A percentile compares a stretch with the other conserved stretches of the same genome.
phyloP scores from a whole-genome alignment of 257 asterid species.

The Lavandula angustifolia region DNA sequence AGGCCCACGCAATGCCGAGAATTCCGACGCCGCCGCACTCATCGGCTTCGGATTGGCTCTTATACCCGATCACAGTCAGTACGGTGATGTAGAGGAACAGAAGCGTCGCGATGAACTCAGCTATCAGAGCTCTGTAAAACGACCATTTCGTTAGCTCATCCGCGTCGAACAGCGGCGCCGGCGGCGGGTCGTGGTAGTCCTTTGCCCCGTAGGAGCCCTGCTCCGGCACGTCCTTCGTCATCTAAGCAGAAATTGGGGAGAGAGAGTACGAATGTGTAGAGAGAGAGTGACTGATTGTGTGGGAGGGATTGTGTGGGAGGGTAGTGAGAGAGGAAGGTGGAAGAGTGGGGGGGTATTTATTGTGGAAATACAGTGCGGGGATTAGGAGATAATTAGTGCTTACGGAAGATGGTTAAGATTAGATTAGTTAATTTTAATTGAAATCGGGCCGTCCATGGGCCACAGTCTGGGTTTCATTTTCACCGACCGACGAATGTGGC shows the following conservation, averaged over 20 bases:
- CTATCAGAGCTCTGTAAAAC: slow-evolving; percentile 70
- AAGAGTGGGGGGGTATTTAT: slow-evolving; percentile 37
- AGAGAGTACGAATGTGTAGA: not conserved
- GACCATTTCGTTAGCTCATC: slow-evolving; percentile 71
- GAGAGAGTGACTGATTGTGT: not conserved
- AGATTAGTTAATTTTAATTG: too few relatives aligned
- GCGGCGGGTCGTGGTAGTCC: slow-evolving; percentile 82
- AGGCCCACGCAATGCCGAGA: slow-evolving; percentile 85
- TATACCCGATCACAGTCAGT: slow-evolving; percentile 65
- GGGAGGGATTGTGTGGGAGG: not conserved
- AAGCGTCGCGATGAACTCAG: slow-evolving; percentile 75
- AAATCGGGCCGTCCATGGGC: slow-evolving; percentile 48
- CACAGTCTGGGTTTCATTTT: slow-evolving; percentile 37
- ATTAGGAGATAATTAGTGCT: slow-evolving; percentile 15
- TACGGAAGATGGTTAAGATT: not conserved
- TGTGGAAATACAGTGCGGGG: slow-evolving; percentile 7
- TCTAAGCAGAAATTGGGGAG: slow-evolving; percentile 7
- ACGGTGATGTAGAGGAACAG: slow-evolving; percentile 74
- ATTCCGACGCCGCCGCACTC: slow-evolving; percentile 72
- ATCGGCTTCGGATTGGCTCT: slow-evolving; percentile 47
- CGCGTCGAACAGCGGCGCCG: slow-evolving; percentile 65
- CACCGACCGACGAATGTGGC: slow-evolving; percentile 58
- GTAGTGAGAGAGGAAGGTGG: slow-evolving; percentile 1
- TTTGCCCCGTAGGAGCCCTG: slow-evolving; percentile 54
- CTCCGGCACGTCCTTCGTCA: slow-evolving; percentile 52